Evolutionary conservation across 106 monocot species (phyloP), one percentile per base, ranked within the genome.

Genomic region (Acorus calamus): DNA sequence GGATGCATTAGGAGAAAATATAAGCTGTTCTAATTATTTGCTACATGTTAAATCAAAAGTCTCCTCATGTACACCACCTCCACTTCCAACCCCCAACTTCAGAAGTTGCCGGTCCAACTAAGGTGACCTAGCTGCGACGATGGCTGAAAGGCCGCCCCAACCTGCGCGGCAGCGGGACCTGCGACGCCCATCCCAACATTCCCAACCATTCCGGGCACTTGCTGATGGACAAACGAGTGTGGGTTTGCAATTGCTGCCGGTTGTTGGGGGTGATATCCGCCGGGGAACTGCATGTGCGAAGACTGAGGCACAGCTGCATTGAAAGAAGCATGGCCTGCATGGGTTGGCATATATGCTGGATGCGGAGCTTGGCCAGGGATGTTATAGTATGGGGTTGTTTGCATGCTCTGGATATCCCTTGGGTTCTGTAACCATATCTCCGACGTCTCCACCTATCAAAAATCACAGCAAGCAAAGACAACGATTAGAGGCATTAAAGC

Each of bases 401-500:
- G 92, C 69, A 92, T 46, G 60, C 67, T 64, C 2, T 82, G 65
- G 11, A 79, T 67, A 63, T 94, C 94, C 64, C 86, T 76, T 44
- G 71, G 83, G 0, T 77, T 69, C 66, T 89, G 89, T 11, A 89
- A 68, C 93, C 93, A 93, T 50, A 93, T 81, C 49, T 89, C 93
- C 42, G 86, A 72, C 11, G 80, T 64, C 55, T 89, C 86, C 5
- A 66, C 81, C 93, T 93, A 65, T 52, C 52, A 14, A 10, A 10
- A 64, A 49, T 46, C 10, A 60, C 13, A 50, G 49, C 11, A 51
- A 54, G 42, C 3, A 55, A 7, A 11, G 47, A 57, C 28, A 28
- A 1, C 1, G 28, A 28, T 28, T 28, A 28, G 28, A 28, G 28
- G 1, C 28, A 28, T 28, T 28, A 28, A 28, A 28, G 28, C 28